These are phyloP conservation scores for Trametes cubensis DNA, from an alignment of 768 basidiomycete genomes.

Conservation along the genomic window DNA sequence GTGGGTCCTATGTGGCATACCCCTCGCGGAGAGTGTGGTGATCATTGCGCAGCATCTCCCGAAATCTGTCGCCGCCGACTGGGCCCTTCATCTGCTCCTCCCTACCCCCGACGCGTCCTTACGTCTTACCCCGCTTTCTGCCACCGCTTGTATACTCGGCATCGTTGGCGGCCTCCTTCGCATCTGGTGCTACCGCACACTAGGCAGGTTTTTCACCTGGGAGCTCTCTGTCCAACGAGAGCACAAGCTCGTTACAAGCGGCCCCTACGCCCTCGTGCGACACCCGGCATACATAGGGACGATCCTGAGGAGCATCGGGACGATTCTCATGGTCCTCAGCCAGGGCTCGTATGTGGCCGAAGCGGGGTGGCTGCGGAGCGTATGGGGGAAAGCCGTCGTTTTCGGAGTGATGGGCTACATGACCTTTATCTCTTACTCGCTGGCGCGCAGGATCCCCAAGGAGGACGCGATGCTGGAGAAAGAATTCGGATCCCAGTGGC, in stretches of 20 bases:
- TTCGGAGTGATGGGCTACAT: neutral
- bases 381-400: neutral
- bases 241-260: slow-evolving; percentile 23
- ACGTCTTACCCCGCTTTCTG: neutral
- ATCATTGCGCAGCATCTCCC: neutral
- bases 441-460: neutral
- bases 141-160: neutral
- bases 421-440: neutral
- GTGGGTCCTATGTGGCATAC: neutral
- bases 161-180: slow-evolving; percentile 1
- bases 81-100: neutral
- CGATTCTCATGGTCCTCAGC: neutral
- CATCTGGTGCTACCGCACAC: slow-evolving; percentile 7
- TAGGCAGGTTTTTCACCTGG: slow-evolving; percentile 25
- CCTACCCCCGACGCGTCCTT: neutral
- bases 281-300: slow-evolving; percentile 25
- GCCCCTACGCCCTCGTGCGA: slow-evolving; percentile 24
- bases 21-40: neutral
- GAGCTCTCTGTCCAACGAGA: slow-evolving; percentile 12
- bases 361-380: neutral
- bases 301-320: slow-evolving; percentile 1
- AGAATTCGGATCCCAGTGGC: slow-evolving; percentile 15
- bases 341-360: neutral
- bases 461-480: slow-evolving; percentile 15
- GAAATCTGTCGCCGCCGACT: neutral